Evolutionary conservation across 306 rosid genomes (phyloP).

Genomic region (Alnus glutinosa): DNA sequence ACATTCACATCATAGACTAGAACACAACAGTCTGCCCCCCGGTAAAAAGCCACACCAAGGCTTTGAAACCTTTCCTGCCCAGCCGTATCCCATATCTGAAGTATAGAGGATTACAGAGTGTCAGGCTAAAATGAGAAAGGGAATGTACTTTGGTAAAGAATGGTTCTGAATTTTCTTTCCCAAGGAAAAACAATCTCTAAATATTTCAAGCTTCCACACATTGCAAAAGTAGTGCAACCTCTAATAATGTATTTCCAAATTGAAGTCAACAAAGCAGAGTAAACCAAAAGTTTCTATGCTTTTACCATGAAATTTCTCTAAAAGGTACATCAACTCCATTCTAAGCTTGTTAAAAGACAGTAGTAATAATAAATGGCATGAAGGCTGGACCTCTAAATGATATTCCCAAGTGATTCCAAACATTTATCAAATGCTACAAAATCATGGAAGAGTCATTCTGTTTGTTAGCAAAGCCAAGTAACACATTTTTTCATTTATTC

Average conservation of each 20-base stretch:
- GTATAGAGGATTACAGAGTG: conserved; percentile 7
- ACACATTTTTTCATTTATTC: not conserved
- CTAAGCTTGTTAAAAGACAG: not conserved
- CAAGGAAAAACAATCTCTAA: not conserved
- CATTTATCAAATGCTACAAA: not conserved
- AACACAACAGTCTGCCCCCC: conserved; percentile 99
- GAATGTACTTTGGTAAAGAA: not conserved
- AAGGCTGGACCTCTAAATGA: not conserved
- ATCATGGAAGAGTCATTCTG: not conserved
- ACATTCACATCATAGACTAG: conserved; percentile 97
- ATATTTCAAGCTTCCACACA: not conserved
- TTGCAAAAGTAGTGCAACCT: not conserved
- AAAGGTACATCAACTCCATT: not conserved
- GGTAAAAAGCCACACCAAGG: conserved; percentile 99
- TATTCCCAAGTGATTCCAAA: not conserved
- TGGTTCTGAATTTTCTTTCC: not conserved
- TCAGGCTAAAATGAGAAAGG: not conserved
- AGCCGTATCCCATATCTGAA: conserved; percentile 64
- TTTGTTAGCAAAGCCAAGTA: not conserved
- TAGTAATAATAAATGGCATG: not conserved
- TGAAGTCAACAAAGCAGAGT: not conserved
- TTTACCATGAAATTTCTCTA: not conserved
- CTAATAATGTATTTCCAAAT: not conserved
- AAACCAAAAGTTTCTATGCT: not conserved
- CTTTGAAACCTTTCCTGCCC: conserved; percentile 89